phyloP scores from a whole-genome alignment of 2,329 filamentous ascomycete genomes.

The Fusarium mangiferae region DNA sequence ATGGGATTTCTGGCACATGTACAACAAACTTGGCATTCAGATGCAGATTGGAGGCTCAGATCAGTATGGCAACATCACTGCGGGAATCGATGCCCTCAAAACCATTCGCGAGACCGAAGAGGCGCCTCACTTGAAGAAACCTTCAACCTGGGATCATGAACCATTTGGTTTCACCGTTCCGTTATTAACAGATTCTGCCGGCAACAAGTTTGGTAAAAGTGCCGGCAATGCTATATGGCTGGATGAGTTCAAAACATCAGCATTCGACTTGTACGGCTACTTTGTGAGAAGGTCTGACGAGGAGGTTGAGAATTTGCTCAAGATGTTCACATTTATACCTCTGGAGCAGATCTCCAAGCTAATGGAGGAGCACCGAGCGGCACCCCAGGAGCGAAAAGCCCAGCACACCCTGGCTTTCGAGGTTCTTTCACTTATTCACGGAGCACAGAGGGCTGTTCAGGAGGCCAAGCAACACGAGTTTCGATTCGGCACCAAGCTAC shows the following conservation, averaged over 20 bases:
- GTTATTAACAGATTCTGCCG: conserved; percentile 84
- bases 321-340: conserved; percentile 90
- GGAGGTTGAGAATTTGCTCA: conserved; percentile 83
- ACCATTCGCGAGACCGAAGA: conserved; percentile 71
- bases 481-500: conserved; percentile 56
- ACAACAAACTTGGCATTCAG: conserved; percentile 71
- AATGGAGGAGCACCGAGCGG: conserved; percentile 73
- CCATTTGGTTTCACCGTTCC: conserved; percentile 92
- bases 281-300: conserved; percentile 85
- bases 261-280: conserved; percentile 91
- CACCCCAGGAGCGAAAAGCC: conserved; percentile 78
- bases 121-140: conserved; percentile 53
- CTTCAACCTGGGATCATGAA: conserved; percentile 57
- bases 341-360: conserved; percentile 71
- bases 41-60: conserved; percentile 96
- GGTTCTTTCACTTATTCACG: conserved; percentile 83
- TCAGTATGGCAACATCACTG: conserved; percentile 95
- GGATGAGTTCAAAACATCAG: conserved; percentile 79
- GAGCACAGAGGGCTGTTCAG: conserved; percentile 68
- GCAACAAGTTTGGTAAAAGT: conserved; percentile 94
- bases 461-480: conserved; percentile 67
- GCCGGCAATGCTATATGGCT: conserved; percentile 96
- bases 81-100: conserved; percentile 88
- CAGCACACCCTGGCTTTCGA: conserved; percentile 88
- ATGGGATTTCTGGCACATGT: conserved; percentile 97